Percentiles rank a stretch among this genome's conserved stretches.
These are phyloP conservation scores for Entomortierella lignicola DNA, from an alignment of 192 early-diverging fungal genomes.

Conservation along the genomic window DNA sequence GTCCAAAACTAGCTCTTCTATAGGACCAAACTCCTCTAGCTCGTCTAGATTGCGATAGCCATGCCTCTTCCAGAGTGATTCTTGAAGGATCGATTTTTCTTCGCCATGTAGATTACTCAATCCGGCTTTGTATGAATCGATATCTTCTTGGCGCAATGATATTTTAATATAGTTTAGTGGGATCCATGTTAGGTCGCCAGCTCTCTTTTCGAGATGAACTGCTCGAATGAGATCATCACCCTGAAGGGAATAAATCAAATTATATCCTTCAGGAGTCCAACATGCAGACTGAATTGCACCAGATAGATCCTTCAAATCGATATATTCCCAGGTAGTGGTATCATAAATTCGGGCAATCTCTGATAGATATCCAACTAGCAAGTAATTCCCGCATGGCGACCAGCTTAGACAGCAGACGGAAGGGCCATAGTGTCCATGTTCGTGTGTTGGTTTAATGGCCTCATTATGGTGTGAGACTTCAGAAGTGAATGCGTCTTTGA, in stretches of 20 bases:
- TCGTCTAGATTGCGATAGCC: constrained; percentile 8
- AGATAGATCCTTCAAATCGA: constrained; percentile 33
- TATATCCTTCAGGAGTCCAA: constrained; percentile 72
- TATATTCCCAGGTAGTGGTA: constrained; percentile 31
- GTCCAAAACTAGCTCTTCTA: constrained; percentile 64
- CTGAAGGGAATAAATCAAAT: constrained; percentile 64
- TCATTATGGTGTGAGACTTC: neutral
- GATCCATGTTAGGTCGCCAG: constrained; percentile 34
- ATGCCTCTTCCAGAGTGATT: constrained; percentile 7
- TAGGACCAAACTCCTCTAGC: constrained; percentile 53
- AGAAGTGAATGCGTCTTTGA: constrained; percentile 12
- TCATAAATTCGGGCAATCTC: constrained; percentile 27
- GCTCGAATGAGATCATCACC: constrained; percentile 54
- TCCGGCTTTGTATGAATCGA: constrained; percentile 18
- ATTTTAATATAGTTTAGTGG: constrained; percentile 24
- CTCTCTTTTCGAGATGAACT: constrained; percentile 49
- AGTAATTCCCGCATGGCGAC: constrained; percentile 37
- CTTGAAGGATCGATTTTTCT: neutral
- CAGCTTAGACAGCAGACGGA: constrained; percentile 21
- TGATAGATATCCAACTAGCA: constrained; percentile 29
- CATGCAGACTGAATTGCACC: constrained; percentile 58
- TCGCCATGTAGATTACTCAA: neutral
- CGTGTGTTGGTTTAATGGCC: constrained; percentile 4
- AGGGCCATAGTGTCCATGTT: constrained; percentile 15
- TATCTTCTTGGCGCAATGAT: constrained; percentile 19